A percentile compares a stretch with the other conserved stretches of the same genome.
phyloP scores from a whole-genome alignment of 805 yeast genomes.

The Yamadazyma scolyti region DNA sequence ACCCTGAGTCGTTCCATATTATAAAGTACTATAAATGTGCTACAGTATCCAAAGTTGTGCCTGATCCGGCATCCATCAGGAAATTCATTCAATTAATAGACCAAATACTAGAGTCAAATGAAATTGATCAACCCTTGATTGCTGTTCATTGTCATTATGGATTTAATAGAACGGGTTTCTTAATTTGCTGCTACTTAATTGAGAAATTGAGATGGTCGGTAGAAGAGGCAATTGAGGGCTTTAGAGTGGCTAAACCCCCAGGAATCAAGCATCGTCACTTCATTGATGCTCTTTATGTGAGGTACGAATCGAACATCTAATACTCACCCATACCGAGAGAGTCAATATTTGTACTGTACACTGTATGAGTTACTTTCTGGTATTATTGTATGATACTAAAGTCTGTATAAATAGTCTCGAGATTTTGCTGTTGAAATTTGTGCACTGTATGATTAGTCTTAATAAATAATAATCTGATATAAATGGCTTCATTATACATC shows the following conservation, averaged over 20 bases:
- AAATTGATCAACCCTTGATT: slow-evolving; percentile 33
- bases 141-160: slow-evolving; percentile 83
- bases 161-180: slow-evolving; percentile 73
- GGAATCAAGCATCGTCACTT: slow-evolving; percentile 79
- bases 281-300: slow-evolving; percentile 64
- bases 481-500: too few species aligned
- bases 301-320: too few species aligned
- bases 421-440: too few species aligned
- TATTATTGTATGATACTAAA: too few species aligned
- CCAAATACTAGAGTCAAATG: slow-evolving; percentile 29
- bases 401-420: too few species aligned
- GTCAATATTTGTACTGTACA: too few species aligned
- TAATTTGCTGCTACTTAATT: slow-evolving; percentile 65
- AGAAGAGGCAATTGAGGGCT: slow-evolving; percentile 59
- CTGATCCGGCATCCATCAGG: slow-evolving; percentile 56
- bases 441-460: too few species aligned
- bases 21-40: slow-evolving; percentile 68
- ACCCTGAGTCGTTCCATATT: slow-evolving; percentile 50
- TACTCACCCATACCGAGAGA: too few species aligned
- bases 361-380: too few species aligned
- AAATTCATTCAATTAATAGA: slow-evolving; percentile 54
- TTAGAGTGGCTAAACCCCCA: slow-evolving; percentile 55
- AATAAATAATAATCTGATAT: too few species aligned
- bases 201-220: slow-evolving; percentile 59
- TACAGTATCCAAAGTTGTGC: slow-evolving; percentile 75